Evolutionary conservation across 2,329 filamentous ascomycete genomes (phyloP), one percentile per base, ranked within the genome.

Genomic region (Blumeria graminis): DNA sequence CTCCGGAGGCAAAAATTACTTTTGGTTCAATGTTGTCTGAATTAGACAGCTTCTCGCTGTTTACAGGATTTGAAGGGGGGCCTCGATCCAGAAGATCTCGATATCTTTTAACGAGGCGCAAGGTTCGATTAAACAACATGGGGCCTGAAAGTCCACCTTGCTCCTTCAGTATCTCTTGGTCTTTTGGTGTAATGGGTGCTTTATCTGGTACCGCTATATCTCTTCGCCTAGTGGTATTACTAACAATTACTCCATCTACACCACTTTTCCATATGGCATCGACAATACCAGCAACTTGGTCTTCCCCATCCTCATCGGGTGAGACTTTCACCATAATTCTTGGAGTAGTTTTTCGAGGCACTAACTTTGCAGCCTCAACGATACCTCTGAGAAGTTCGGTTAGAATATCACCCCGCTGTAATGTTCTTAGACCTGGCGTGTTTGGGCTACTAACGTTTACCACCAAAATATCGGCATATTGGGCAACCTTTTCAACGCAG

Each of bases 361-460:
- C 76, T 60, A 73, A 72, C 62, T 77, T 72, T 0, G 88, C 88
- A 56, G 90, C 85, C 14, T 78, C 74, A 1, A 96, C 90, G 0
- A 96, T 90, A 0, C 86, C 85, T 9, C 75, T 77, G 43, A 98
- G 71, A 51, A 98, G 82, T 45, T 78, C 73, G 1, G 87, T 90
- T 57, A 98, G 71, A 0, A 89, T 90, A 61, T 84, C 87, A 0
- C 82, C 78, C 1, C 85, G 84, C 70, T 98, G 92, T 39, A 98
- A 73, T 57, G 87, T 84, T 28, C 92, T 80, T 53, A 96, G 75
- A 0, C 92, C 90, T 0, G 90, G 90, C 0, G 90, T 96, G 70
- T 98, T 98, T 28, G 92, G 92, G 63, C 86, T 93, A 65, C 88
- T 94, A 54, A 98, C 92, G 64, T 98, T 98, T 65, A 98, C 92